These are phyloP conservation scores for Aspergillus egyptiacus DNA, from an alignment of 495 filamentous ascomycete species.

Conservation along the genomic window DNA sequence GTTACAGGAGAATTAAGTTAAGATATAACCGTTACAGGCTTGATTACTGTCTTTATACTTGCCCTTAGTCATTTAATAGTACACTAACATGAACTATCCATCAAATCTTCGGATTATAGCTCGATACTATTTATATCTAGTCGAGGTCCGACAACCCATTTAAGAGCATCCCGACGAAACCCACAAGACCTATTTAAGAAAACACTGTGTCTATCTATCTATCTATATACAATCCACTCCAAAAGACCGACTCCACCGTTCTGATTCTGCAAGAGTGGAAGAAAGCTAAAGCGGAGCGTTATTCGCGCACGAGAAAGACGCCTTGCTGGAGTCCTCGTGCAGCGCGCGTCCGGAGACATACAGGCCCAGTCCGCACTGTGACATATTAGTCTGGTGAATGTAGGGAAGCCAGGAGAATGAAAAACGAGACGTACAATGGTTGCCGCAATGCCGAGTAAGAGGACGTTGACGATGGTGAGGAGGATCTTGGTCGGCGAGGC, in stretches of 20 bases:
- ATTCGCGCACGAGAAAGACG: conserved; percentile 16
- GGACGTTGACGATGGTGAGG: conserved; percentile 28
- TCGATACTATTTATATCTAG: too few relatives aligned
- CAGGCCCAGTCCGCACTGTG: conserved; percentile 10
- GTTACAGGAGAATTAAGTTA: background rate
- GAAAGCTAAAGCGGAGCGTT: background rate
- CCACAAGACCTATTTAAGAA: too few relatives aligned
- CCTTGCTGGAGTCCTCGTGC: conserved; percentile 4
- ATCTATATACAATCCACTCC: too few relatives aligned
- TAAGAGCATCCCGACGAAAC: too few relatives aligned
- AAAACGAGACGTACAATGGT: conserved; percentile 25
- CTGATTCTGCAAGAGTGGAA: too few relatives aligned
- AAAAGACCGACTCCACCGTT: too few relatives aligned
- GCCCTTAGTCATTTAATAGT: background rate
- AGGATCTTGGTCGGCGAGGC: conserved; percentile 27
- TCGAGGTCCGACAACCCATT: too few relatives aligned
- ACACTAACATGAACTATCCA: too few relatives aligned
- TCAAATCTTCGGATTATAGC: too few relatives aligned
- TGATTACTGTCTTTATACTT: background rate
- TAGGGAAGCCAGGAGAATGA: background rate
- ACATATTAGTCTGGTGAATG: background rate
- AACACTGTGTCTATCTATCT: too few relatives aligned
- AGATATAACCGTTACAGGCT: background rate
- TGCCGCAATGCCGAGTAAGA: conserved; percentile 28
- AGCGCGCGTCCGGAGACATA: conserved; percentile 13